Evolutionary conservation across 805 yeast species (phyloP).

Genomic region (Zygoascus biomembranicola): DNA sequence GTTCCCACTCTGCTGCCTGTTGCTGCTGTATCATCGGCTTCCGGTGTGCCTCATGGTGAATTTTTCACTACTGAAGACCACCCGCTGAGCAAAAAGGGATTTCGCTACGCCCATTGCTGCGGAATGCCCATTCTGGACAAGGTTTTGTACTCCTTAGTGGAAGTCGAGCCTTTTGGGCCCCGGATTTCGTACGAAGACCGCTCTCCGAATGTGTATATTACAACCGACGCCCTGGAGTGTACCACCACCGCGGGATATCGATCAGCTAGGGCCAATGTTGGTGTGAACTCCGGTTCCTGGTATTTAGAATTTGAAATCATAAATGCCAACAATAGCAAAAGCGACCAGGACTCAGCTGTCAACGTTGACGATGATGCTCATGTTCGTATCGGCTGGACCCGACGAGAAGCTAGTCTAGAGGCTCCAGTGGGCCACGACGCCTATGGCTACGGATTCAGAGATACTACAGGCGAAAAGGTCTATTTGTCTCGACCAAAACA

Average conservation of each 20-base stretch:
- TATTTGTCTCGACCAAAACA: slow-evolving; percentile 63
- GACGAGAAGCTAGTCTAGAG: slow-evolving; percentile 83
- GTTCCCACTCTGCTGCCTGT: slow-evolving; percentile 8
- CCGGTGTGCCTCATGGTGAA: not conserved
- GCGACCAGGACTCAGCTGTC: not conserved
- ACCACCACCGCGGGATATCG: slow-evolving; percentile 73
- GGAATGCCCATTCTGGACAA: slow-evolving; percentile 50
- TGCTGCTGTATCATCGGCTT: not conserved
- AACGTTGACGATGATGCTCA: slow-evolving; percentile 26
- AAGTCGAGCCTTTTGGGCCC: slow-evolving; percentile 55
- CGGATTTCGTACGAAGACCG: slow-evolving; percentile 62
- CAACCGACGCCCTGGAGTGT: slow-evolving; percentile 34
- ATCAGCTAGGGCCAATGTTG: slow-evolving; percentile 63
- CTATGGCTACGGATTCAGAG: slow-evolving; percentile 87
- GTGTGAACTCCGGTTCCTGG: slow-evolving; percentile 69
- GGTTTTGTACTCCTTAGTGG: slow-evolving; percentile 61
- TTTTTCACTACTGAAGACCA: slow-evolving; percentile 57
- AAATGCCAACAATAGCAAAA: slow-evolving; percentile 25
- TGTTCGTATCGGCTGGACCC: slow-evolving; percentile 73
- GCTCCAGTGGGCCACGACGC: slow-evolving; percentile 96
- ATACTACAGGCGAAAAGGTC: slow-evolving; percentile 62
- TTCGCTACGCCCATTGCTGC: slow-evolving; percentile 69
- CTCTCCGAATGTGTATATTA: slow-evolving; percentile 46
- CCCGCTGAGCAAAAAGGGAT: slow-evolving; percentile 74
- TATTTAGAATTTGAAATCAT: slow-evolving; percentile 70